Percentiles rank a stretch among this genome's conserved stretches.
Evolutionary conservation across 495 filamentous ascomycete genomes (phyloP).

Genomic region (Aspergillus ostianus): DNA sequence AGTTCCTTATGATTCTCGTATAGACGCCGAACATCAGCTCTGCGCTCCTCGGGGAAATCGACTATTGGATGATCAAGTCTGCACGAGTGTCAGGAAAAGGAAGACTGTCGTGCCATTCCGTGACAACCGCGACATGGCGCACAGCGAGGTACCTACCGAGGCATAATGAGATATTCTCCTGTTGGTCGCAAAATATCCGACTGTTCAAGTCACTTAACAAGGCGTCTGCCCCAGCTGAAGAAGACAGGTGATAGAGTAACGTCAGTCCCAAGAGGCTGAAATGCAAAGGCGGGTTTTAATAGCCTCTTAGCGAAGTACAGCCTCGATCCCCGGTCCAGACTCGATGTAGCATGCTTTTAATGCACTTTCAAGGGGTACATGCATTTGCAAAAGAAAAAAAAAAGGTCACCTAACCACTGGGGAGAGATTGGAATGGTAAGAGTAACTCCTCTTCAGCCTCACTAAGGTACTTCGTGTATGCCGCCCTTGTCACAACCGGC

Average conservation of each 20-base stretch:
- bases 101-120: not conserved
- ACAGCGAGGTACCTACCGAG: not conserved
- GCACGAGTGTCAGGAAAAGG: not conserved
- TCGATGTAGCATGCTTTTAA: not conserved
- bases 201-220: not conserved
- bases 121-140: too few species aligned
- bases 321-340: not conserved
- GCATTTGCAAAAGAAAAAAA: too few species aligned
- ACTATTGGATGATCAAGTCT: constrained; percentile 12
- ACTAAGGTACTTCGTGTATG: too few species aligned
- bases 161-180: not conserved
- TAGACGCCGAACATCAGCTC: constrained; percentile 14
- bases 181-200: not conserved
- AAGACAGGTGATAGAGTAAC: not conserved
- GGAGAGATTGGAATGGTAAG: too few species aligned
- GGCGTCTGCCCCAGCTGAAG: not conserved
- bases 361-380: not conserved
- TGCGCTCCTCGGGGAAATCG: constrained; percentile 10
- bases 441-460: too few species aligned
- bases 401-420: too few species aligned
- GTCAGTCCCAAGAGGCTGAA: not conserved
- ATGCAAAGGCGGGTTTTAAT: not conserved
- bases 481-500: too few species aligned
- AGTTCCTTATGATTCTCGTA: constrained; percentile 4
- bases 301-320: not conserved